Conservation (phyloP, 768 basidiomycete species). For the Rhizopogon salebrosus region DNA sequence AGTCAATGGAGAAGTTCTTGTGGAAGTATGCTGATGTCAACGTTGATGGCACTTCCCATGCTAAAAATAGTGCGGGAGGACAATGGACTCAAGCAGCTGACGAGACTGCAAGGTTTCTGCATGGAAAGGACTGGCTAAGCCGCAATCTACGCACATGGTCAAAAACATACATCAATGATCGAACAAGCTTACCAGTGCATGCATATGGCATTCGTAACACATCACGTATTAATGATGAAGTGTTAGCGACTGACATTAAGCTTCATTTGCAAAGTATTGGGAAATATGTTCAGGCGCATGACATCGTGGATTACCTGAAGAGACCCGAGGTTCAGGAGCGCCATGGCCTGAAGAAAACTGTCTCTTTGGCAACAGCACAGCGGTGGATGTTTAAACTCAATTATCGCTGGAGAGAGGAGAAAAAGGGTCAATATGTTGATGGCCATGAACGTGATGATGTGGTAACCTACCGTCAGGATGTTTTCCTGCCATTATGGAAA, state of each 20-base stretch:
- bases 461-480: slow-evolving; percentile 23
- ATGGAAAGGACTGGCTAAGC: background rate
- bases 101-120: background rate
- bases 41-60: background rate
- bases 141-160: background rate
- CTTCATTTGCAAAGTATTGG: slow-evolving; percentile 18
- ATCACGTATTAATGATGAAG: slow-evolving; percentile 24
- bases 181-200: slow-evolving; percentile 18
- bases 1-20: background rate
- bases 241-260: slow-evolving; percentile 20
- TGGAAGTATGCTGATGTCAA: background rate
- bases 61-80: background rate
- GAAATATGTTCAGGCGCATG: slow-evolving; percentile 13
- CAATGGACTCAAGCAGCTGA: slow-evolving; percentile 3
- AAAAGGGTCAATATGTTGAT: slow-evolving; percentile 31
- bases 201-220: slow-evolving; percentile 22
- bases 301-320: slow-evolving; percentile 9
- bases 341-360: slow-evolving; percentile 11
- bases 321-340: slow-evolving; percentile 4
- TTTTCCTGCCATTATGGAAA: slow-evolving; percentile 4
- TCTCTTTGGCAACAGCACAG: slow-evolving; percentile 19
- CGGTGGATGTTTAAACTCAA: slow-evolving; percentile 18
- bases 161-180: slow-evolving; percentile 16
- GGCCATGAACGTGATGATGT: slow-evolving; percentile 35
- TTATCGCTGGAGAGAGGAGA: slow-evolving; percentile 11